Evolutionary conservation across 371 early-diverging fungal species (phyloP).

Genomic region (Actinomortierella ambigua): DNA sequence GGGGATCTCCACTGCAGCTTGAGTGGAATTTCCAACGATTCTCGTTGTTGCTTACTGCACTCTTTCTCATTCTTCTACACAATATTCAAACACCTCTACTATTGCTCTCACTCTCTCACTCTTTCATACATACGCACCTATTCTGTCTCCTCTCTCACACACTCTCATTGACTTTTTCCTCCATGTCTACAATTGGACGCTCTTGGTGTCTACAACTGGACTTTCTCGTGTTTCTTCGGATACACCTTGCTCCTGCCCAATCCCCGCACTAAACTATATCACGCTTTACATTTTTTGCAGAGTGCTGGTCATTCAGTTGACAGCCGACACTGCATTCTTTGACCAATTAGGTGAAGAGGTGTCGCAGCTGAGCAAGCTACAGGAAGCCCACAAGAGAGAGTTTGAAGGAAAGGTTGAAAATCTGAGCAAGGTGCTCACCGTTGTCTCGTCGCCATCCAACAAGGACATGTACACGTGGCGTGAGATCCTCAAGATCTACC

Average conservation of each 20-base stretch:
- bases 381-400: conserved; percentile 42
- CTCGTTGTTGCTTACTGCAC: too few relatives aligned
- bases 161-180: too few relatives aligned
- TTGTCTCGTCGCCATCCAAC: conserved; percentile 62
- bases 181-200: too few relatives aligned
- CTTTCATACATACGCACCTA: too few relatives aligned
- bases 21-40: too few relatives aligned
- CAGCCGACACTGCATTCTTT: conserved; percentile 67
- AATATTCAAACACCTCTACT: too few relatives aligned
- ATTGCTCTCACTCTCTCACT: too few relatives aligned
- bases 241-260: background rate
- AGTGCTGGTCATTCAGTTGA: conserved; percentile 57
- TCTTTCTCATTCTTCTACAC: too few relatives aligned
- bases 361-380: conserved; percentile 48
- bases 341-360: conserved; percentile 57
- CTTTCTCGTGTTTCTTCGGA: background rate
- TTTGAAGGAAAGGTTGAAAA: conserved; percentile 55
- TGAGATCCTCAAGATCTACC: conserved; percentile 69
- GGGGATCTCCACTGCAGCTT: too few relatives aligned
- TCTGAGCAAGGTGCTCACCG: conserved; percentile 52
- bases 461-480: conserved; percentile 78
- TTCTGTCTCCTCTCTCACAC: too few relatives aligned
- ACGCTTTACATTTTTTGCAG: conserved; percentile 12
- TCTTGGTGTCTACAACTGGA: too few relatives aligned
- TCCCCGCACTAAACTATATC: background rate